Base-by-base conservation (phyloP, 2,329 filamentous ascomycete species). In the Kalaharituber pfeilii region DNA sequence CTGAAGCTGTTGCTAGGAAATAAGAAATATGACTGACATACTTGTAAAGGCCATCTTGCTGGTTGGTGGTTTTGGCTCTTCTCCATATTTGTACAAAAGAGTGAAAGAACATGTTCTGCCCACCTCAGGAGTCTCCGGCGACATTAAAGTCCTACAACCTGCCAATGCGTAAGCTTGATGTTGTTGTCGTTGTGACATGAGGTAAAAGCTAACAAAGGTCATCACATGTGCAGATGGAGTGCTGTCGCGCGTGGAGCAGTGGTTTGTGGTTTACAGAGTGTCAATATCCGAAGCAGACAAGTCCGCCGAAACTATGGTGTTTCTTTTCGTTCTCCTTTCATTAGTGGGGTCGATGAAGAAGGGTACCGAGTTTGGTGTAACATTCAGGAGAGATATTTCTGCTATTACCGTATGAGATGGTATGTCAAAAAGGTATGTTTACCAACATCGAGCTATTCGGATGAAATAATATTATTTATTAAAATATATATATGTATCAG, bases 181-280 rank as follows among this genome's bases (percentile, higher is more conserved):
- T 22, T 25, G 25, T 11, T 22, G 2, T 47, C 18, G 18, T 47
- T 22, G 11, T 47, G n/a, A n/a, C n/a, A n/a, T n/a, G n/a, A 47
- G 18, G 1, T 20, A 25, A 20, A 47, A 22, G 5, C 42, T 47
- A 25, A 47, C 5, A 22, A 47, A 24, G 42, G 25, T 5, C 11
- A 18, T 39, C 13, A 5, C 7, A 39, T 39, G 13, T 47, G 5
- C 42, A 47, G 42, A 18, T 47, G 74, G 73, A 67, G 68, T 1
- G 71, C 73, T 1, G 72, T 76, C 4, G 72, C 73, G 1, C 71
- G 71, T 30, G 75, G 75, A 6, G 74, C 75, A 13, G 71, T 72
- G 3, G 72, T 75, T 66, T 73, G 71, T 61, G 72, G 72, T 1
- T 63, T 75, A 1, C n/a, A 47, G 3, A 47, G 24, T 5, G n/a